Base-by-base conservation (phyloP, 805 yeast species). In the Candida pseudoglaebosa region DNA sequence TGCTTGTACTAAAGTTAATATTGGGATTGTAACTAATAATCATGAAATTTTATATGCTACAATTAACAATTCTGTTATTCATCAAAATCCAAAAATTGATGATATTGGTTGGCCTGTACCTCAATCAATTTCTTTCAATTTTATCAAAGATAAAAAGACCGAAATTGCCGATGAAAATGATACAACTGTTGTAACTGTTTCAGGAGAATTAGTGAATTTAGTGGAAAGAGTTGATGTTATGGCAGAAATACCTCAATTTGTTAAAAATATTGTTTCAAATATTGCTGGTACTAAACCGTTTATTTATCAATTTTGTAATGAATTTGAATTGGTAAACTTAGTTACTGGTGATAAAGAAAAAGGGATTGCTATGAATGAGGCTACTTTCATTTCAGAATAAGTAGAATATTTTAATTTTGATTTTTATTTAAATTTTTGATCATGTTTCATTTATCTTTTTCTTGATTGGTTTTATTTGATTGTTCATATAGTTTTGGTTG, bases 201-300 rank as follows among this genome's bases (percentile, higher is more conserved):
- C 52, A 29, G 96, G 96, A 44, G 65, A 71, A 16, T 72, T 91
- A 49, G 58, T 59, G 13, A 67, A 72, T 33, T 64, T 86, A 44
- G 79, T 87, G 37, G 97, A 88, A 67, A 80, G 98, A 58, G 90
- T 93, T 42, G 99, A 93, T 64, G 98, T 93, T 43, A 89, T 93
- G 97, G 86, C 89, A 37, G 98, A 93, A 66, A 82, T 93, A 42
- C 99, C 99, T 19, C 82, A 78, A 46, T 89, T 93, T 63, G 95
- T 93, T 49, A 93, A 91, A 67, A 84, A 82, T 52, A 84, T 93
- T 42, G 98, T 87, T 33, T 80, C 90, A 45, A 96, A 95, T 42
- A 95, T 91, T 39, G 93, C 93, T 12, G 99, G 98, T 36, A 82
- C 98, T 19, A 86, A 84, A 59, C 99, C 99, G n/a, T 91, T 78